phyloP scores from a whole-genome alignment of 2,329 filamentous ascomycete species.

The Alternaria alternata region DNA sequence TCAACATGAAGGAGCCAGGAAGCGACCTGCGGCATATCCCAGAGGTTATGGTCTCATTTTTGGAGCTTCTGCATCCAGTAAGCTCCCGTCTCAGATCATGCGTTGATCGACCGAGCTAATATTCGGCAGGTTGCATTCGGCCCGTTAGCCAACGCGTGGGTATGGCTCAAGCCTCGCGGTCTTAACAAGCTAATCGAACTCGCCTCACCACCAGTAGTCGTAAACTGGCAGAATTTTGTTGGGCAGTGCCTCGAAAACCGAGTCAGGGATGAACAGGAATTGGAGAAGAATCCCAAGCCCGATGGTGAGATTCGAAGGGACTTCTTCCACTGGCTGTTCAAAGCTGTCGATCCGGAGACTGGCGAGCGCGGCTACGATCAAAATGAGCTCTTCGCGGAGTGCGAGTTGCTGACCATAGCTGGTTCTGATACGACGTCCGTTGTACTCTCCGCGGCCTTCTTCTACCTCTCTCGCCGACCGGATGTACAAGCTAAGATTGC shows the following conservation, averaged over 20 bases:
- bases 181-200: conserved; percentile 26
- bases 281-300: conserved; percentile 24
- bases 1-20: conserved; percentile 43
- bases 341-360: conserved; percentile 53
- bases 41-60: conserved; percentile 28
- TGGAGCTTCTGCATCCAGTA: conserved; percentile 31
- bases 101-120: conserved; percentile 1
- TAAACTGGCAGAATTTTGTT: conserved; percentile 28
- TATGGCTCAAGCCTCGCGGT: conserved; percentile 35
- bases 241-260: conserved; percentile 24
- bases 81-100: not conserved
- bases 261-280: conserved; percentile 20
- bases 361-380: conserved; percentile 44
- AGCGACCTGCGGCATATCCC: conserved; percentile 32
- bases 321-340: conserved; percentile 54
- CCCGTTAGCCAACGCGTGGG: conserved; percentile 18
- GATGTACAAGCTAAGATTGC: conserved; percentile 25
- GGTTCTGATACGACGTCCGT: conserved; percentile 34
- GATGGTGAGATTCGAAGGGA: conserved; percentile 45
- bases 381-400: conserved; percentile 50
- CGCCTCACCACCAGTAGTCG: conserved; percentile 23
- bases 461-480: conserved; percentile 30
- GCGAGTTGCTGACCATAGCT: conserved; percentile 33
- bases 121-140: conserved; percentile 6
- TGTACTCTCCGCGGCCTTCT: conserved; percentile 28